Percentiles rank a stretch among this genome's conserved stretches.
phyloP scores from a whole-genome alignment of 768 basidiomycete species.

The Lyophyllum semitale region DNA sequence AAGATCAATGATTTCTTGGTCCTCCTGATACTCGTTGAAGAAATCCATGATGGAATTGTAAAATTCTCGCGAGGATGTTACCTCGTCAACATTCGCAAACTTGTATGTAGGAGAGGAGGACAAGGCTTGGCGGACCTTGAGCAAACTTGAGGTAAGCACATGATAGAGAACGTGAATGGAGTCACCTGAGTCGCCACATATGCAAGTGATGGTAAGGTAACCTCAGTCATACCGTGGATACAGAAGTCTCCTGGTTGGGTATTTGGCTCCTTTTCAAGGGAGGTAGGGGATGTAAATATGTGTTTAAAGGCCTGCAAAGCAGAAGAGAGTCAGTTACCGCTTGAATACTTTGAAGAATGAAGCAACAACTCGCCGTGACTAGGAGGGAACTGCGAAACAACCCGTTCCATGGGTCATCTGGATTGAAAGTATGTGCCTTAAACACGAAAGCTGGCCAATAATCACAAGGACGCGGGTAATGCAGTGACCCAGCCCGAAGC shows the following conservation, averaged over 20 bases:
- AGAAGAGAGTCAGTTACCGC: neutral
- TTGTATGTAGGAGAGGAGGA: neutral
- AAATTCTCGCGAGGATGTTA: neutral
- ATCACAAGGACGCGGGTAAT: neutral
- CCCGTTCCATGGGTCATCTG: neutral
- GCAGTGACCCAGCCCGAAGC: neutral
- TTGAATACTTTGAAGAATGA: neutral
- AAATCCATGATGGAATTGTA: neutral
- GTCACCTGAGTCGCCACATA: neutral
- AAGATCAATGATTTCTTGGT: neutral
- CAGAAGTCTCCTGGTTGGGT: neutral
- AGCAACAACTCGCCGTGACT: neutral
- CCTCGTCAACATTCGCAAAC: neutral
- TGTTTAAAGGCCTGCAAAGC: neutral
- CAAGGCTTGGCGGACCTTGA: neutral
- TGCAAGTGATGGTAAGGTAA: neutral
- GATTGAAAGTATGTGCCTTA: neutral
- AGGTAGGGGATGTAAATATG: neutral
- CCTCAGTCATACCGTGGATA: neutral
- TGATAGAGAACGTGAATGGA: neutral
- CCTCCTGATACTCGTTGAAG: neutral
- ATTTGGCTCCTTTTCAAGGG: neutral
- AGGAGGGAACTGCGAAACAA: neutral
- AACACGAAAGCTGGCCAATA: neutral
- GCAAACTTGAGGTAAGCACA: neutral